Base-by-base conservation (phyloP, 345 rosid genomes). In the Citrus trifoliata region DNA sequence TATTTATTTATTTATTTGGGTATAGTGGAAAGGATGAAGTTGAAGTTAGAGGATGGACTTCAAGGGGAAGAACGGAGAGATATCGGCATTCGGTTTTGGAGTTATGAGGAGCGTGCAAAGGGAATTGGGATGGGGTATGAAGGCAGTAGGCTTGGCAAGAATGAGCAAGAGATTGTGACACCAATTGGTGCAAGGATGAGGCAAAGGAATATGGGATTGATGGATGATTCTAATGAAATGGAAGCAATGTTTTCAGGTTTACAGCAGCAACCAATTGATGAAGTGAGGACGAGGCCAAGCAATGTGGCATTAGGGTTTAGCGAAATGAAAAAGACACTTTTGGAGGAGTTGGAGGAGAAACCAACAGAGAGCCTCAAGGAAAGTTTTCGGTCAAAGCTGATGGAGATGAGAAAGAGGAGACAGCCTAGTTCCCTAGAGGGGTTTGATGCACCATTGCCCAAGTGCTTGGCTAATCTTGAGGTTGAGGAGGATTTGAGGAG, bases 101-200 rank as follows among this genome's bases (percentile, higher is more conserved):
- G 64, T 56, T 95, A 91, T 51, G 98, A 95, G 95, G 88, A 91
- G 77, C 78, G 88, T 80, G 92, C 95, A 2, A 92, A 90, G 85
- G 97, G 98, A 16, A 87, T 95, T 46, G 99, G 97, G 76, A 96
- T 90, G 94, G 98, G 98, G 8, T 93, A 91, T 73, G 86, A 86
- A 76, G 96, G 97, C 75, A 95, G 97, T 74, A 97, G 97, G 66
- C 90, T 91, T 72, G 98, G 99, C 73, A 92, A 88, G 83, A 88
- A 93, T 72, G 81, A 84, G 83, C 97, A 92, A 84, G 99, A 97
- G 62, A 96, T 91, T 85, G 89, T 89, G 33, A 82, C 87, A n/a
- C 98, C 98, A 3, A 77, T 91, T 76, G 99, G 90, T 83, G 93
- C 89, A 4, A 93, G 89, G 88, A 19, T 90, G 91, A 90, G 97